A percentile compares a stretch with the other conserved stretches of the same genome.
Evolutionary conservation across 1,284 basidiomycete species (phyloP).

Genomic region (Cerrena zonata): DNA sequence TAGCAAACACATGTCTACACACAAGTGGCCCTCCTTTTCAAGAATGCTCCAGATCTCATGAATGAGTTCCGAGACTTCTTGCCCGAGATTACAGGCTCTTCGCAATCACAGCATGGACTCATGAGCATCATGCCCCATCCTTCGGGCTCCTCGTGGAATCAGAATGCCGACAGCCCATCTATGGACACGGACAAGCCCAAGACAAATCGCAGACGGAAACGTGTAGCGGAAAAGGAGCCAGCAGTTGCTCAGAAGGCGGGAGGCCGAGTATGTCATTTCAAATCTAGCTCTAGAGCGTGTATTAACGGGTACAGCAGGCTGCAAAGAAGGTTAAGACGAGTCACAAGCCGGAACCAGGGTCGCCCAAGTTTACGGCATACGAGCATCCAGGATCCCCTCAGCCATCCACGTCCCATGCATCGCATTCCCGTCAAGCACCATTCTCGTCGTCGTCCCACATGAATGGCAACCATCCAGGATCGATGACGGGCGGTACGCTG

Average conservation of each 20-base stretch:
- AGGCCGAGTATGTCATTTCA: conserved; percentile 21
- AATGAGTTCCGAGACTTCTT: conserved; percentile 96
- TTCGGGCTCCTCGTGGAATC: conserved; percentile 25
- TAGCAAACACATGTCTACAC: conserved; percentile 74
- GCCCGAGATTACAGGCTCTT: conserved; percentile 57
- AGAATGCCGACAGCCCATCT: conserved; percentile 27
- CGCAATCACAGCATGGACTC: conserved; percentile 31
- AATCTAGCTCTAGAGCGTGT: neutral
- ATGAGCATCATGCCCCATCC: conserved; percentile 40
- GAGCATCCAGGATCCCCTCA: conserved; percentile 31
- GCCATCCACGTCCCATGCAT: conserved; percentile 14
- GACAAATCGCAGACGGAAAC: conserved; percentile 43
- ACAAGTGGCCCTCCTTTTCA: conserved; percentile 90
- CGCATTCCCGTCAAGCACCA: conserved; percentile 13
- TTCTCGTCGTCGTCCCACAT: conserved; percentile 5
- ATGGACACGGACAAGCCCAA: conserved; percentile 45
- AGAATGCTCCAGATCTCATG: conserved; percentile 86
- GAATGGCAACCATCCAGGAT: conserved; percentile 9
- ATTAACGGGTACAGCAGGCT: conserved; percentile 26
- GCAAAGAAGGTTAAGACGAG: conserved; percentile 54
- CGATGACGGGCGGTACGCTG: conserved; percentile 22
- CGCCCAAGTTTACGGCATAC: conserved; percentile 55
- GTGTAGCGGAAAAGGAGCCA: conserved; percentile 54
- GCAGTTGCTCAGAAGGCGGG: conserved; percentile 33
- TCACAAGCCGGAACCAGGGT: conserved; percentile 48